Evolutionary conservation across 2,329 filamentous ascomycete genomes (phyloP).

Genomic region (Colletotrichum falcatum): DNA sequence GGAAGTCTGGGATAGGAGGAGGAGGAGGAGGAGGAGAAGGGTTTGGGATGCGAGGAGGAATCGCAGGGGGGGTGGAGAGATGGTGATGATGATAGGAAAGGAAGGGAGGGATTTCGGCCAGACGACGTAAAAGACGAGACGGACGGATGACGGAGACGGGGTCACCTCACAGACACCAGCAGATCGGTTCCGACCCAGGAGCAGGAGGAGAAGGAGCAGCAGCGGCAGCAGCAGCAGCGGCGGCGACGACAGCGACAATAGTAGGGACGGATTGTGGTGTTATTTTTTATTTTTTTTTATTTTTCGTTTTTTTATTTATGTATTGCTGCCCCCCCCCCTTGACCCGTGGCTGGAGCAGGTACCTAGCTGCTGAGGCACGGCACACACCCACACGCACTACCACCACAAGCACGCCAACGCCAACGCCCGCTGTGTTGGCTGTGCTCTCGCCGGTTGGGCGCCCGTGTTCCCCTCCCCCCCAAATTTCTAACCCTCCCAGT

Average conservation of each 20-base stretch:
- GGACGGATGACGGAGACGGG: constrained; percentile 21
- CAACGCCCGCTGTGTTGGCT: constrained; percentile 31
- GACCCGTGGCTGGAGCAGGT: constrained; percentile 17
- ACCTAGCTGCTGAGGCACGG: constrained; percentile 7
- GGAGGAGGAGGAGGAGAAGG: constrained; percentile 32
- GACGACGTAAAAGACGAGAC: constrained; percentile 29
- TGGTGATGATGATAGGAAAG: constrained; percentile 42
- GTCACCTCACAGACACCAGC: constrained; percentile 24
- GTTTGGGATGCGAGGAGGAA: constrained; percentile 37
- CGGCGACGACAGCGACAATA: not conserved
- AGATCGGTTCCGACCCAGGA: constrained; percentile 14
- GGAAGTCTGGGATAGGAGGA: constrained; percentile 35
- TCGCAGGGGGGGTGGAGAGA: constrained; percentile 39
- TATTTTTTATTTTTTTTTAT: constrained; percentile 14
- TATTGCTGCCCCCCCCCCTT: not conserved
- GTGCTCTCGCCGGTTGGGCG: constrained; percentile 26
- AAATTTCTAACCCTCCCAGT: constrained; percentile 1
- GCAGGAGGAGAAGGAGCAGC: not conserved
- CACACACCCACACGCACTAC: not conserved
- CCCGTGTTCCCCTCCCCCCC: constrained; percentile 18
- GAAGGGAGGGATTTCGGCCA: constrained; percentile 38
- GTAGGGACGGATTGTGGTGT: not conserved
- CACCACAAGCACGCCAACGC: not conserved
- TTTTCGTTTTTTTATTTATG: constrained; percentile 1
- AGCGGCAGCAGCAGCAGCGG: not conserved